These are phyloP conservation scores for Porogramme epimiltina DNA, from an alignment of 1,284 basidiomycete species.

Conservation along the genomic window DNA sequence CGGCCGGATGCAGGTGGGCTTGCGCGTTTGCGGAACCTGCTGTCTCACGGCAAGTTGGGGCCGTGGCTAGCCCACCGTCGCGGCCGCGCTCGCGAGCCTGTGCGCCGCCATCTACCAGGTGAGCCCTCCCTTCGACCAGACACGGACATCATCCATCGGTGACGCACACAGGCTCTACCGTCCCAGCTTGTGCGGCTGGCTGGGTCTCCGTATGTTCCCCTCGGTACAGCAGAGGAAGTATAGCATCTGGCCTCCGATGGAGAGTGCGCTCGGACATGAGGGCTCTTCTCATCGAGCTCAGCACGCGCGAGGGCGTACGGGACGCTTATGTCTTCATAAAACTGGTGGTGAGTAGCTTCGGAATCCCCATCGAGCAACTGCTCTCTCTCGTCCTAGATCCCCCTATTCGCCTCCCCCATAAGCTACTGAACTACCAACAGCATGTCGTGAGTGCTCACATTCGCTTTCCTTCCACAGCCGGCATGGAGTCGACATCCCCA, in stretches of 20 bases:
- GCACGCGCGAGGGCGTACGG: slow-evolving; percentile 2
- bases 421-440: too few relatives aligned
- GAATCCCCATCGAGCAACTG: slow-evolving; percentile 6
- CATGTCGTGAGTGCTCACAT: too few relatives aligned
- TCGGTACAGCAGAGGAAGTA: slow-evolving; percentile 1
- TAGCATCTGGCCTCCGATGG: slow-evolving; percentile 11
- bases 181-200: slow-evolving; percentile 2
- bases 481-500: too few relatives aligned
- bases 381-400: too few relatives aligned
- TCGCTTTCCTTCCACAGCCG: too few relatives aligned
- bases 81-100: slow-evolving; percentile 1
- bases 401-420: too few relatives aligned
- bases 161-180: slow-evolving; percentile 4
- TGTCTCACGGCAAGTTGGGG: too few relatives aligned
- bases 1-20: too few relatives aligned
- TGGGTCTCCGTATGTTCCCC: slow-evolving; percentile 3
- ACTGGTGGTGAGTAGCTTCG: slow-evolving; percentile 1
- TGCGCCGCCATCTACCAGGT: slow-evolving; percentile 7
- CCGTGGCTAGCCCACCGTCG: slow-evolving; percentile 9
- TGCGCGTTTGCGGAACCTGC: too few relatives aligned
- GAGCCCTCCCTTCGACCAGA: background rate
- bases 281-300: slow-evolving; percentile 4
- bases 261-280: slow-evolving; percentile 18
- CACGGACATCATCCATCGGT: slow-evolving; percentile 11
- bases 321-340: slow-evolving; percentile 17